Evolutionary conservation across 805 yeast genomes (phyloP).

Genomic region (Candida silvicultrix): DNA sequence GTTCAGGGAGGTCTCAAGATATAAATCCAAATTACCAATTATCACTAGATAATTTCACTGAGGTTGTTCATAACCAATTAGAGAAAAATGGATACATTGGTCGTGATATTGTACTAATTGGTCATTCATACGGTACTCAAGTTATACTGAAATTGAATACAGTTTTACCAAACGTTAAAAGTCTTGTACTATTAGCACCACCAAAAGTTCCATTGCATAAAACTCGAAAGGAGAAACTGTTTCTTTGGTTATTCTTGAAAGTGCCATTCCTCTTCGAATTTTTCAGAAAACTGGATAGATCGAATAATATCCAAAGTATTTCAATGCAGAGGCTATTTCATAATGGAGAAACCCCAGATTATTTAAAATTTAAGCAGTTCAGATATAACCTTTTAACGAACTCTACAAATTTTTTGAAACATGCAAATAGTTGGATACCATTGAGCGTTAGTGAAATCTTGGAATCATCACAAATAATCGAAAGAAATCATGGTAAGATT

Average conservation of each 20-base stretch:
- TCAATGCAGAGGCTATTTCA: conserved; percentile 17
- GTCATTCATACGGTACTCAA: conserved; percentile 73
- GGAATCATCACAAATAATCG: conserved; percentile 2
- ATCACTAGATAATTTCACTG: conserved; percentile 12
- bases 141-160: conserved; percentile 36
- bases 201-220: conserved; percentile 28
- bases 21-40: conserved; percentile 4
- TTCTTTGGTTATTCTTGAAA: conserved; percentile 1
- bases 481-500: conserved; percentile 1
- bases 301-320: conserved; percentile 16
- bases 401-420: conserved; percentile 15
- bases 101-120: conserved; percentile 38
- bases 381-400: conserved; percentile 19
- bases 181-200: conserved; percentile 37
- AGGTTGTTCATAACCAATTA: conserved; percentile 8
- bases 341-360: conserved; percentile 8
- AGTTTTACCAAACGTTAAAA: conserved; percentile 4
- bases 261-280: conserved; percentile 13
- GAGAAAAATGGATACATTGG: conserved; percentile 4
- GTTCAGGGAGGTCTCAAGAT: conserved; percentile 51
- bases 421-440: conserved; percentile 14
- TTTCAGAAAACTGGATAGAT: conserved; percentile 19
- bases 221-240: conserved; percentile 1
- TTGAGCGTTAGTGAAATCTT: conserved; percentile 11
- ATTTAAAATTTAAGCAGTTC: conserved; percentile 19